Base-by-base conservation (phyloP, 169 alveolate species). In the Eimeria acervulina region DNA sequence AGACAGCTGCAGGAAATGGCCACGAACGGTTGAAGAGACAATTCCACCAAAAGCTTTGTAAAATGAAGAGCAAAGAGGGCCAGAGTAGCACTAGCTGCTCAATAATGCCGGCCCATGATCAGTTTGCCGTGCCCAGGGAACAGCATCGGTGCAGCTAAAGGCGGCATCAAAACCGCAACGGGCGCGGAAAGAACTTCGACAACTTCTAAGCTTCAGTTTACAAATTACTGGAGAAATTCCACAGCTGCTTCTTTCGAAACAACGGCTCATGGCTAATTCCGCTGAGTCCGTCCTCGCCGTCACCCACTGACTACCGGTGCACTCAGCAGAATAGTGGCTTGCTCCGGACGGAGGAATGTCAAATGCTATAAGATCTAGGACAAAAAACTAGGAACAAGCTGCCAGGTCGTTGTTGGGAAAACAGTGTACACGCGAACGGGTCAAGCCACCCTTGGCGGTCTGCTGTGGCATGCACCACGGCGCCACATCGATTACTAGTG, bases 81-180 rank as follows among this genome's bases (percentile, higher is more conserved):
- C n/a, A 8, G 26, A 28, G 80, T 68, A 10, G 47, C 47, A 21
- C 47, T 68, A 68, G 28, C 80, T 68, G 80, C 80, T 31, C 80
- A 68, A 28, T 28, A 31, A 33, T 26, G 47, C 80, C 15, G 80
- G 80, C 80, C 80, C 47, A 47, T 47, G 47, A 42, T 33, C 80
- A 68, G 44, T 68, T 33, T n/a, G 23, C 80, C 80, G 28, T 31
- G 47, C 80, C 47, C 42, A 17, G n/a, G 47, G 15, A 68, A 63
- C 74, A 63, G 74, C 80, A 68, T 68, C 80, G 80, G 80, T 68
- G 80, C 47, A 68, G 44, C 80, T 31, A 31, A 68, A 42, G 80
- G 47, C 47, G n/a, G 47, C 80, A 28, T 66, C 80, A 68, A 68
- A 33, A 26, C 80, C 47, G 47, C 47, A 68, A 5, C 44, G 7